These are phyloP conservation scores for Trichomonas vaginalis DNA, from an alignment of 208 protist genomes.

Conservation along the genomic window DNA sequence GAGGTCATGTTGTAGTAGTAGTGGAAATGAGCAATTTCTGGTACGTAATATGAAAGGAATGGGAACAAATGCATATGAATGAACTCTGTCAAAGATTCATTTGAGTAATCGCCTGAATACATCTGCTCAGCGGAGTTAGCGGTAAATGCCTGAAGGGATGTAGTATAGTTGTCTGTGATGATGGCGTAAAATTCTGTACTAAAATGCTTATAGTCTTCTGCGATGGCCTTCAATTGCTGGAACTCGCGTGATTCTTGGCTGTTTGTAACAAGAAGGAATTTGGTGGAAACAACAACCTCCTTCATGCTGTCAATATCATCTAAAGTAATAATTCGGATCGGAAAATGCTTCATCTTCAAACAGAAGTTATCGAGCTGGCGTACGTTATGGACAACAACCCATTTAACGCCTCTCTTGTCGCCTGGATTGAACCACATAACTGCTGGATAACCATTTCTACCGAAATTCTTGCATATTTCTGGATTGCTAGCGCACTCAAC, in stretches of 20 bases:
- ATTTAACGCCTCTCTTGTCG: background rate
- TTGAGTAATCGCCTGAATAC: background rate
- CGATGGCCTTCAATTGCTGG: background rate
- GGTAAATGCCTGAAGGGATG: background rate
- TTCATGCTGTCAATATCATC: background rate
- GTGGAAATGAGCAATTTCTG: background rate
- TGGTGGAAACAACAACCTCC: background rate
- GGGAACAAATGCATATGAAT: background rate
- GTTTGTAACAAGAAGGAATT: background rate
- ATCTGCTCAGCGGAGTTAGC: background rate
- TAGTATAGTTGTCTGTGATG: background rate
- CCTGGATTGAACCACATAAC: background rate
- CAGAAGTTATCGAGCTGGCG: background rate
- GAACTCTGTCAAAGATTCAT: background rate
- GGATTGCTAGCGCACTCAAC: background rate
- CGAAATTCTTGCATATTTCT: background rate
- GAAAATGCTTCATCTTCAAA: background rate
- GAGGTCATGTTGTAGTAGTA: background rate
- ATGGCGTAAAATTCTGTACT: background rate
- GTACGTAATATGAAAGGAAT: background rate
- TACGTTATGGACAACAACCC: background rate
- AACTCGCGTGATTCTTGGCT: background rate
- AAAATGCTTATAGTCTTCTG: background rate
- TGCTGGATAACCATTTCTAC: background rate
- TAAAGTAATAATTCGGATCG: background rate